phyloP scores from a whole-genome alignment of 2,329 filamentous ascomycete species.

The Setomelanomma holmii region DNA sequence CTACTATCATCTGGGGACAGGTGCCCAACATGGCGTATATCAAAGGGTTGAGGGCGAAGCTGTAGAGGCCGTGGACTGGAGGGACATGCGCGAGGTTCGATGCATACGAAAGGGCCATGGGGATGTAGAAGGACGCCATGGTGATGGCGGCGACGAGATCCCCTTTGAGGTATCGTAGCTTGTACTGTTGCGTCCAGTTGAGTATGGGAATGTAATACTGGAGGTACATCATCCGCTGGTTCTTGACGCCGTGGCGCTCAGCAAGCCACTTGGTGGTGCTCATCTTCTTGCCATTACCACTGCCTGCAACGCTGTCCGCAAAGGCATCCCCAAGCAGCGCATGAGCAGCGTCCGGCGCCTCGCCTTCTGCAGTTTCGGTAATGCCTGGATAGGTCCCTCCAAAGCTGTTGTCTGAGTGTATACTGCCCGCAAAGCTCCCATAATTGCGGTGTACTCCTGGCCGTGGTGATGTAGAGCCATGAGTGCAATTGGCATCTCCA shows the following conservation, averaged over 20 bases:
- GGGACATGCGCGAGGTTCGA: constrained; percentile 92
- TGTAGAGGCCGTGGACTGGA: constrained; percentile 91
- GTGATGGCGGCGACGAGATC: constrained; percentile 89
- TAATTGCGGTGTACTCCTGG: constrained; percentile 61
- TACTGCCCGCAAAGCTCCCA: constrained; percentile 62
- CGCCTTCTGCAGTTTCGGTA: constrained; percentile 34
- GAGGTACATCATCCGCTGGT: constrained; percentile 78
- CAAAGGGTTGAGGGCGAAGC: constrained; percentile 90
- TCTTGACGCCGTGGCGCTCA: constrained; percentile 74
- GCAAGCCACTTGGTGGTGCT: constrained; percentile 76
- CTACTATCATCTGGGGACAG: constrained; percentile 91
- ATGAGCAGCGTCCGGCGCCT: constrained; percentile 44
- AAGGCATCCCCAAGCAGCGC: constrained; percentile 52
- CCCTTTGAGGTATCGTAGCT: constrained; percentile 79
- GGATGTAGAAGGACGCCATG: constrained; percentile 98
- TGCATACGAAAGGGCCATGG: constrained; percentile 93
- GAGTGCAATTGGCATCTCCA: constrained; percentile 60
- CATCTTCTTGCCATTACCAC: constrained; percentile 64
- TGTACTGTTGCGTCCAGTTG: constrained; percentile 90
- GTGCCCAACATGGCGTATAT: constrained; percentile 91
- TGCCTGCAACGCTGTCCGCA: constrained; percentile 53
- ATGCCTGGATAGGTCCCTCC: constrained; percentile 47
- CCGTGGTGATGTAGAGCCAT: constrained; percentile 79
- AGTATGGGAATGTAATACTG: constrained; percentile 92
- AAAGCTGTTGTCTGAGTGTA: constrained; percentile 53